Evolutionary conservation across 2,329 filamentous ascomycete species (phyloP).

Genomic region (Cytospora mali): DNA sequence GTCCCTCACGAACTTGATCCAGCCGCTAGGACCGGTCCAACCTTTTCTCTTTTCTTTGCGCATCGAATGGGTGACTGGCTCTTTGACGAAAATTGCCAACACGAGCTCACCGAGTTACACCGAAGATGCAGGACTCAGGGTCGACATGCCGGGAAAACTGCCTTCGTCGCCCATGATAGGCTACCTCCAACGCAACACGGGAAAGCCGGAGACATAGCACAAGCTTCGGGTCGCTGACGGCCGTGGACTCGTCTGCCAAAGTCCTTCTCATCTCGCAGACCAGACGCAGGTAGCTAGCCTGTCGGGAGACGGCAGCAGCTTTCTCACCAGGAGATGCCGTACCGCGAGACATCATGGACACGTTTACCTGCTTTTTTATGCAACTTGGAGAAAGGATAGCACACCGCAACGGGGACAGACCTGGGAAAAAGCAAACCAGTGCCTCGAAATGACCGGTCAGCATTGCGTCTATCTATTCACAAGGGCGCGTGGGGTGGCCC

Average conservation of each 20-base stretch:
- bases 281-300: neutral
- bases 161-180: conserved; percentile 15
- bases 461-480: neutral
- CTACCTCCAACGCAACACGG: conserved; percentile 11
- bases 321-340: neutral
- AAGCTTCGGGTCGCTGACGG: neutral
- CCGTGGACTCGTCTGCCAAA: neutral
- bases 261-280: conserved; percentile 9
- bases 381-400: neutral
- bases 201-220: conserved; percentile 8
- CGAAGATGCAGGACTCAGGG: conserved; percentile 12
- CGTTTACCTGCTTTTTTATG: neutral
- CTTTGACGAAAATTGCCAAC: conserved; percentile 6
- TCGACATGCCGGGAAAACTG: conserved; percentile 7
- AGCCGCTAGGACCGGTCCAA: neutral
- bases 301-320: conserved; percentile 1
- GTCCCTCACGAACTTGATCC: neutral
- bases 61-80: conserved; percentile 6
- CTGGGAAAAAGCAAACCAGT: neutral
- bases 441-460: neutral
- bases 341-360: conserved; percentile 5
- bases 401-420: neutral
- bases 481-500: neutral
- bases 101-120: conserved; percentile 19
- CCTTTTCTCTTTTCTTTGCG: neutral